These are phyloP conservation scores for Rehmannia glutinosa DNA, from an alignment of 257 asterid genomes.

Conservation along the genomic window DNA sequence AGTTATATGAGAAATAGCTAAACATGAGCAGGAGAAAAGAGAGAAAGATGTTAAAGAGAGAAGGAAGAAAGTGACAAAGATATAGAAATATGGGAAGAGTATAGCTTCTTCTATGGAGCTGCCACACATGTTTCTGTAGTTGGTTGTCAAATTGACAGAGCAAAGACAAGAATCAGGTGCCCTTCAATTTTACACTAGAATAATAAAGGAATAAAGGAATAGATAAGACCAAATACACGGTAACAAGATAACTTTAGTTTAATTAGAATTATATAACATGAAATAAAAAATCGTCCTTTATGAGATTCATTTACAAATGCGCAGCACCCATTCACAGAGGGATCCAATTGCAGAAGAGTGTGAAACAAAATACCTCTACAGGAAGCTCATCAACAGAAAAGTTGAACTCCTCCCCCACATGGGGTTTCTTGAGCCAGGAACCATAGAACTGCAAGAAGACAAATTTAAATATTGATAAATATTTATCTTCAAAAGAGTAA, in stretches of 20 bases:
- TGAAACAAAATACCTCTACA: slow-evolving; percentile 53
- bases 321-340: not conserved
- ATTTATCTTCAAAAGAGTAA: slow-evolving; percentile 4
- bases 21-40: not conserved
- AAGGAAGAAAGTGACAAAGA: not conserved
- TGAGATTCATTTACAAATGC: not conserved
- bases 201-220: not conserved
- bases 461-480: slow-evolving; percentile 12
- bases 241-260: not conserved
- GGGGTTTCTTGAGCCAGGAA: slow-evolving; percentile 98
- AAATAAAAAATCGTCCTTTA: not conserved
- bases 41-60: not conserved
- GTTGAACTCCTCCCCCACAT: slow-evolving; percentile 99
- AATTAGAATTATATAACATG: not conserved
- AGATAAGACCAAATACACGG: not conserved
- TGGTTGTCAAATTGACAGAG: not conserved
- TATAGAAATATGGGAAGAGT: not conserved
- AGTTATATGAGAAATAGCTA: not conserved
- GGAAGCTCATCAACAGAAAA: slow-evolving; percentile 95
- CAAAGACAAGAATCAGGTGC: not conserved
- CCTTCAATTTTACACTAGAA: not conserved
- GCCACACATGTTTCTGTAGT: not conserved
- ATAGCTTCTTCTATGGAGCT: not conserved
- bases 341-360: slow-evolving; percentile 11
- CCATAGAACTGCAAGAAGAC: slow-evolving; percentile 75